Conservation (phyloP, 208 protist genomes). For the Acanthamoeba culbertsoni region DNA sequence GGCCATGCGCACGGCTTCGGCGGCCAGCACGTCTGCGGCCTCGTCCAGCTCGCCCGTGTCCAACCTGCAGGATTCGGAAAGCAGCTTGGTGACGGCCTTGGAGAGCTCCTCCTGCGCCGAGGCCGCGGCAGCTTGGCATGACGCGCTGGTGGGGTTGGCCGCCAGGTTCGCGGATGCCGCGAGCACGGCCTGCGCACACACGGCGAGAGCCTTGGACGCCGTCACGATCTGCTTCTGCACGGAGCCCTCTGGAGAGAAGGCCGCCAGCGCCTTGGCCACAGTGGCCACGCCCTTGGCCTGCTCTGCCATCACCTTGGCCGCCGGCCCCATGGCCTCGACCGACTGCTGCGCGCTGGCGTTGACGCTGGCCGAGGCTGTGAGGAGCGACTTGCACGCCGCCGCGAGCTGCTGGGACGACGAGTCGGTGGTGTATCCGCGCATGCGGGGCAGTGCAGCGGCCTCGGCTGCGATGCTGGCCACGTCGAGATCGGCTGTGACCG, state of each 20-base stretch:
- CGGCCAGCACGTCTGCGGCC: background rate
- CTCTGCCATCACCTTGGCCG: background rate
- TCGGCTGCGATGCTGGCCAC: constrained; percentile 12
- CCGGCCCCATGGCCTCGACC: background rate
- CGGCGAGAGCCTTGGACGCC: background rate
- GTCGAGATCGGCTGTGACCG: constrained; percentile 5
- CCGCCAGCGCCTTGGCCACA: constrained; percentile 25
- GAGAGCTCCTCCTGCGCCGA: background rate
- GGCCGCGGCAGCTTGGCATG: background rate
- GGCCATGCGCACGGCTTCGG: constrained; percentile 21
- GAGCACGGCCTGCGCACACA: background rate
- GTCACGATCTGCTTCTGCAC: background rate
- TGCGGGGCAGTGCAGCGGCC: background rate
- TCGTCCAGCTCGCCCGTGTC: constrained; percentile 57
- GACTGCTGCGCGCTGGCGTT: background rate
- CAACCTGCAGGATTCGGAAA: background rate
- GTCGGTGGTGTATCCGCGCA: background rate
- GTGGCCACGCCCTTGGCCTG: background rate
- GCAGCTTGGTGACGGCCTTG: background rate
- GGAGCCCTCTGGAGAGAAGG: background rate
- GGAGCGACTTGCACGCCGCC: background rate
- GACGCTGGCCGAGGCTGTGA: background rate
- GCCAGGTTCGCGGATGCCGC: background rate
- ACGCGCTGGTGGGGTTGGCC: background rate
- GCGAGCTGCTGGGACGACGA: background rate